Evolutionary conservation across 139 green algal species (phyloP).

Genomic region (Medakamo hakoo): DNA sequence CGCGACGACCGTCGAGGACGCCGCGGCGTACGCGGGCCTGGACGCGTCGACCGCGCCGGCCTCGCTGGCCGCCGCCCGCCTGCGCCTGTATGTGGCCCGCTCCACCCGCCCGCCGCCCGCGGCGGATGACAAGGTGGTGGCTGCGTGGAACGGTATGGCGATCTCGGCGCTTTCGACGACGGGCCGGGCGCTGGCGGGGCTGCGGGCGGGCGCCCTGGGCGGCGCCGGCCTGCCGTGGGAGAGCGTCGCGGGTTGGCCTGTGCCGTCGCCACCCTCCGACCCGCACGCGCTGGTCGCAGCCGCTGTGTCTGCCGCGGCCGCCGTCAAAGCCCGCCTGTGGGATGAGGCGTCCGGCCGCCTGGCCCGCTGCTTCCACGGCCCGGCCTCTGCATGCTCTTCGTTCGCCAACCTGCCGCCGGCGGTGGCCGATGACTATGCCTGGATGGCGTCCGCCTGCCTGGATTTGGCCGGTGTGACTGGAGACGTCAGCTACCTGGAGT

Average conservation of each 20-base stretch:
- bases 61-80: constrained; percentile 27
- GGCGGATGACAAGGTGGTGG: constrained; percentile 81
- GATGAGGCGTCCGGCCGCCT: constrained; percentile 30
- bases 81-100: constrained; percentile 36
- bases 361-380: constrained; percentile 41
- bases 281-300: no score
- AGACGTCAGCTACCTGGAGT: constrained; percentile 49
- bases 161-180: constrained; percentile 61
- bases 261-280: no score
- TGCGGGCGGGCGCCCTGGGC: no score
- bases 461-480: constrained; percentile 59
- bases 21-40: constrained; percentile 13
- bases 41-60: constrained; percentile 12
- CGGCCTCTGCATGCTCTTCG: constrained; percentile 23
- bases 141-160: constrained; percentile 79
- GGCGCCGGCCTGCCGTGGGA: no score
- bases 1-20: constrained; percentile 18
- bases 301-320: constrained; percentile 47
- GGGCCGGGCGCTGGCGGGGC: constrained; percentile 30
- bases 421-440: constrained; percentile 69
- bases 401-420: no score
- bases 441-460: constrained; percentile 51
- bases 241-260: no score
- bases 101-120: constrained; percentile 39
- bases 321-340: constrained; percentile 52